Evolutionary conservation across 352 stramenopile genomes (phyloP), one percentile per base, ranked within the genome.

Genomic region (Phytophthora aleatoria): DNA sequence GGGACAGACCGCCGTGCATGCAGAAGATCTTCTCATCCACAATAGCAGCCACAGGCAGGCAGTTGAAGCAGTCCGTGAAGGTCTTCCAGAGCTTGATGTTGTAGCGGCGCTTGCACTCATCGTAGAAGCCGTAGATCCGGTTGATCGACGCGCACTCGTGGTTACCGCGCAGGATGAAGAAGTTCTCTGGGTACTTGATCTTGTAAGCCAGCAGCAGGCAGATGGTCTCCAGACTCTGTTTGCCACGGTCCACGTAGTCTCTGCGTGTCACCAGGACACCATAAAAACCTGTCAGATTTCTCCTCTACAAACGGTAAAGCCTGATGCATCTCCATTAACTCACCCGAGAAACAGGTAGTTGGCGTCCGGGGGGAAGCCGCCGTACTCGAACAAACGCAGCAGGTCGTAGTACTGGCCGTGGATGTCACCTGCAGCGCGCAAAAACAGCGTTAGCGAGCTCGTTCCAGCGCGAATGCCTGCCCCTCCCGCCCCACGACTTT

Each of bases 101-200:
- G 75, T 97, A 98, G 43, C 91, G 76, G 11, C 89, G 81, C 70
- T 99, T 99, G 92, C 96, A 99, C 71, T 99, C 97, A 70, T 99
- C 97, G 74, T 99, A 99, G 74, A 99, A 99, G 38, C 97, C 97
- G 81, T 99, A 99, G 77, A 99, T 99, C 28, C 97, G 88, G 81
- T 99, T 99, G 67, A 99, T 99, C 15, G 96, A 98, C 31, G 95
- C 94, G 66, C 93, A 98, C 80, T 99, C 97, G 79, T 99, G 97
- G 82, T 99, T 99, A 15, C 97, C 97, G 15, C 97, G 89, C 51
- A 99, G 80, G 24, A 99, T 89, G 67, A 98, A 99, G 67, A 99
- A 98, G 51, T 98, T 98, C 63, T 98, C 91, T 12, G 97, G 97
- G 77, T 99, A 99, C 77, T 98, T 98, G 76, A 99, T 98, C 80